These are phyloP conservation scores for Pedinophyceae sp. DNA, from an alignment of 139 green algal genomes.

Conservation along the genomic window DNA sequence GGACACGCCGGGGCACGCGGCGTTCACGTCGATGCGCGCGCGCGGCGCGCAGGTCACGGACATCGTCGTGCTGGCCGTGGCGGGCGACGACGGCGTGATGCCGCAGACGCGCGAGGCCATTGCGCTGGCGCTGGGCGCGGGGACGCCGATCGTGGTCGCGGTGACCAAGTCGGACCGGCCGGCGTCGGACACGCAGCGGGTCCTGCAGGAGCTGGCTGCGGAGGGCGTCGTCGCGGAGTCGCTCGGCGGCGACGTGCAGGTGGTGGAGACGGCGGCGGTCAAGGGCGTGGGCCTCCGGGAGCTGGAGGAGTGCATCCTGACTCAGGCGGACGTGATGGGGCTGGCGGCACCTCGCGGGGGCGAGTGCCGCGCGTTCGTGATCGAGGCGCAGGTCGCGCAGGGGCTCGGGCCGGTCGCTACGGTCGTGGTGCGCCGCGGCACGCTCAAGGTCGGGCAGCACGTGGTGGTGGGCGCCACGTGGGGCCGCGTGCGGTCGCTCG, in stretches of 20 bases:
- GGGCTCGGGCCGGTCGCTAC: conserved; percentile 63
- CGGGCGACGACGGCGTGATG: conserved; percentile 88
- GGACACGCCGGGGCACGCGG: conserved; percentile 91
- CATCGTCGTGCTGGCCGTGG: conserved; percentile 92
- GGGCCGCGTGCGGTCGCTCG: conserved; percentile 52
- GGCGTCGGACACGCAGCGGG: conserved; percentile 64
- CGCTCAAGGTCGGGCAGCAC: conserved; percentile 67
- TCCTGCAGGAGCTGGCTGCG: conserved; percentile 69
- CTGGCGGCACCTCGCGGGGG: conserved; percentile 25
- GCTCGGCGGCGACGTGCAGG: conserved; percentile 81
- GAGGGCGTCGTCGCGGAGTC: conserved; percentile 84
- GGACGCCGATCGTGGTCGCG: conserved; percentile 66
- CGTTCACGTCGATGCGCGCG: conserved; percentile 93
- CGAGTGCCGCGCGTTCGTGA: conserved; percentile 65
- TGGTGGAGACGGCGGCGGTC: conserved; percentile 14
- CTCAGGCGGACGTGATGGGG: conserved; percentile 73
- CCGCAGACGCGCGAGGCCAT: conserved; percentile 93
- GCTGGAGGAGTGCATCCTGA: conserved; percentile 63
- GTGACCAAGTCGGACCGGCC: conserved; percentile 74
- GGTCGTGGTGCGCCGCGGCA: conserved; percentile 79
- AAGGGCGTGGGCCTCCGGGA: conserved; percentile 58
- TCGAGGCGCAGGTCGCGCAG: conserved; percentile 84
- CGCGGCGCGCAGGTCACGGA: conserved; percentile 79
- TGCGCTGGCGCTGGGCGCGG: conserved; percentile 72
- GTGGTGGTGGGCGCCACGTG: conserved; percentile 49